These are phyloP conservation scores for Chenopodium quinoa DNA, from an alignment of 148 eudicot genomes.

Conservation along the genomic window DNA sequence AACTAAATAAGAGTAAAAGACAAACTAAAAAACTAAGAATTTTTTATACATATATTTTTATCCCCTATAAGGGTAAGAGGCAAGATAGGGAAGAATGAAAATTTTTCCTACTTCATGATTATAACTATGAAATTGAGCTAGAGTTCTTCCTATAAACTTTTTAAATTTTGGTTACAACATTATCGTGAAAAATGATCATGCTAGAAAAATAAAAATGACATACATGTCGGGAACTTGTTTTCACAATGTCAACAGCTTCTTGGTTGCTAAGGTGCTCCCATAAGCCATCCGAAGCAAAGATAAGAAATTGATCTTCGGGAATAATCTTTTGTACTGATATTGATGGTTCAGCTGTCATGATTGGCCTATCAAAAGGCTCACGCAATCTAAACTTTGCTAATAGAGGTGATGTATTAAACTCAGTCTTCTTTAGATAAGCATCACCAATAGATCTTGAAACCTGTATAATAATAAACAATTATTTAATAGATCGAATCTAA, in stretches of 20 bases:
- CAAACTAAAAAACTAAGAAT: background rate
- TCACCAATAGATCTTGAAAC: conserved; percentile 83
- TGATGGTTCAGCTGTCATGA: conserved; percentile 64
- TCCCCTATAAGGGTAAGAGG: no score
- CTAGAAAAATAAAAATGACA: conserved; percentile 12
- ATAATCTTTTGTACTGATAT: conserved; percentile 47
- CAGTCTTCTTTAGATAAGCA: conserved; percentile 70
- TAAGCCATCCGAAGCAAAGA: conserved; percentile 81
- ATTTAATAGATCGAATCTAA: no score
- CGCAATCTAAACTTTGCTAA: conserved; percentile 57
- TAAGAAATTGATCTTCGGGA: conserved; percentile 67
- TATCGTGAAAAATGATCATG: background rate
- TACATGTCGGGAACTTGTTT: conserved; percentile 54
- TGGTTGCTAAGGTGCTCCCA: conserved; percentile 89
- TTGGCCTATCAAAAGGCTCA: conserved; percentile 55
- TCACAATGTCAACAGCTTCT: conserved; percentile 70
- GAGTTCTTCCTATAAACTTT: background rate
- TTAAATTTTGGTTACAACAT: no score
- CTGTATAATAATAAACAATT: conserved; percentile 28
- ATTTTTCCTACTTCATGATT: background rate
- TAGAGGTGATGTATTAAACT: conserved; percentile 65
- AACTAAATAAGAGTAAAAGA: background rate
- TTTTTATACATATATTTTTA: no score
- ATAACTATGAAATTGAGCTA: background rate
- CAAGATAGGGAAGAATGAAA: no score